A percentile compares a stretch with the other conserved stretches of the same genome.
These are phyloP conservation scores for Royoungia palumana DNA, from an alignment of 768 basidiomycete species.

Conservation along the genomic window DNA sequence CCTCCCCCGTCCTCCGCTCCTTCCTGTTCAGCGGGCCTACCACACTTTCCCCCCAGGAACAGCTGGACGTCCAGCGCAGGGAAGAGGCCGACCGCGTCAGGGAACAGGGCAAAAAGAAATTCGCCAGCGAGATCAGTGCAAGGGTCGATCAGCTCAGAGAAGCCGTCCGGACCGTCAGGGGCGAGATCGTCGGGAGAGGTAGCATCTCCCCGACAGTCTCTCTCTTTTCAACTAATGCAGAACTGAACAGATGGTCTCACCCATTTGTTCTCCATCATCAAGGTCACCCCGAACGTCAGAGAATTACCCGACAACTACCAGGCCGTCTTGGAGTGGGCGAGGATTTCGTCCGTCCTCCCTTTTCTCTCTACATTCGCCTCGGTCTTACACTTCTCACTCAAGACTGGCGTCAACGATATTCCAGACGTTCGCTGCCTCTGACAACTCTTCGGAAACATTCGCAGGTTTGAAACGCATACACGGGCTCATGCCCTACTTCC, in stretches of 20 bases:
- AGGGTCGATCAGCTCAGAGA: conserved; percentile 84
- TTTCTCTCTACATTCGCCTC: not conserved
- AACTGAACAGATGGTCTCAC: conserved; percentile 72
- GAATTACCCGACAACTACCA: conserved; percentile 81
- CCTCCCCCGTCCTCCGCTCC: conserved; percentile 79
- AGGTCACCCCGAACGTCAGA: conserved; percentile 70
- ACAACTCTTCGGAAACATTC: conserved; percentile 87
- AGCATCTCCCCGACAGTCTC: conserved; percentile 1
- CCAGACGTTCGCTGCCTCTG: conserved; percentile 90
- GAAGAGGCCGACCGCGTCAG: conserved; percentile 87
- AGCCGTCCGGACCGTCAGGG: conserved; percentile 84
- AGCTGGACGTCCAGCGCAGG: conserved; percentile 70
- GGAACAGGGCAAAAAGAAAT: conserved; percentile 83
- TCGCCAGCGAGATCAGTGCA: conserved; percentile 80
- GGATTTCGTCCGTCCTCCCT: conserved; percentile 76
- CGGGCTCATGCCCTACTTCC: conserved; percentile 96
- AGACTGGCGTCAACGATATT: conserved; percentile 96
- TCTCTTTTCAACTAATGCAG: conserved; percentile 5
- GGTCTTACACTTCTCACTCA: conserved; percentile 10
- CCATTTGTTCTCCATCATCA: conserved; percentile 84
- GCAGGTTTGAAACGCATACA: conserved; percentile 88
- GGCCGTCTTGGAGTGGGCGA: conserved; percentile 93
- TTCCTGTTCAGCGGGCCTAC: conserved; percentile 83
- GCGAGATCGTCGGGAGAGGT: conserved; percentile 90
- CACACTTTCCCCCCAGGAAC: conserved; percentile 62